Conservation (phyloP, 768 basidiomycete genomes). For the Gymnopilus dilepis region DNA sequence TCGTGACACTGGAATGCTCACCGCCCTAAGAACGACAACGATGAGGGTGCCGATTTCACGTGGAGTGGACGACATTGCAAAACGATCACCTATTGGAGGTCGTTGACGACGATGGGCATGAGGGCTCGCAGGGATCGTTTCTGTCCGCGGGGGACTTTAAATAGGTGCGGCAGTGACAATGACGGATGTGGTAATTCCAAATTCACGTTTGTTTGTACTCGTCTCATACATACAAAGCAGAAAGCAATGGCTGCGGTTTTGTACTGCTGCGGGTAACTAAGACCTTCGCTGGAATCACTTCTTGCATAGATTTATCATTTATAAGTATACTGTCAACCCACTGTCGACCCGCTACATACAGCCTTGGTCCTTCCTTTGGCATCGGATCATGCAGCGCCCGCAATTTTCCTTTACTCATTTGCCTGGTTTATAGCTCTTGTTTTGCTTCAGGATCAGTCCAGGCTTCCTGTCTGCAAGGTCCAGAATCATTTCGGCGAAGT, state of each 20-base stretch:
- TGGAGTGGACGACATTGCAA: constrained; percentile 60
- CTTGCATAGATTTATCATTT: background rate
- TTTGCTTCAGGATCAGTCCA: constrained; percentile 61
- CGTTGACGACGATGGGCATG: constrained; percentile 26
- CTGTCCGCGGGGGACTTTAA: constrained; percentile 25
- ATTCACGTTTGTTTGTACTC: constrained; percentile 22
- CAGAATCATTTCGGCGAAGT: constrained; percentile 82
- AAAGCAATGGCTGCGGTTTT: constrained; percentile 20
- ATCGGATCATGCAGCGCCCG: background rate
- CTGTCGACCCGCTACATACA: constrained; percentile 1
- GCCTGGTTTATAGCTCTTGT: constrained; percentile 61
- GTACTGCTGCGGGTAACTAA: background rate
- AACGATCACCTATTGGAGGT: constrained; percentile 6
- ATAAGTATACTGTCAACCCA: background rate
- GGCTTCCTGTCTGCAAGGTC: constrained; percentile 80
- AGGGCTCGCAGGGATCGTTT: constrained; percentile 23
- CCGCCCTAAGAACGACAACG: constrained; percentile 92
- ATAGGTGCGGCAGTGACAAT: constrained; percentile 28
- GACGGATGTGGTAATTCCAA: constrained; percentile 26
- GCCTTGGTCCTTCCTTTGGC: background rate
- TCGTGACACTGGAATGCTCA: constrained; percentile 46
- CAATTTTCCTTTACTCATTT: constrained; percentile 29
- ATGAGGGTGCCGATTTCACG: constrained; percentile 92
- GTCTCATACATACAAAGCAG: constrained; percentile 8
- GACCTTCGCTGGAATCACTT: background rate